These are phyloP conservation scores for Geotrichum aggregatum DNA, from an alignment of 1,139 yeast genomes.

Conservation along the genomic window DNA sequence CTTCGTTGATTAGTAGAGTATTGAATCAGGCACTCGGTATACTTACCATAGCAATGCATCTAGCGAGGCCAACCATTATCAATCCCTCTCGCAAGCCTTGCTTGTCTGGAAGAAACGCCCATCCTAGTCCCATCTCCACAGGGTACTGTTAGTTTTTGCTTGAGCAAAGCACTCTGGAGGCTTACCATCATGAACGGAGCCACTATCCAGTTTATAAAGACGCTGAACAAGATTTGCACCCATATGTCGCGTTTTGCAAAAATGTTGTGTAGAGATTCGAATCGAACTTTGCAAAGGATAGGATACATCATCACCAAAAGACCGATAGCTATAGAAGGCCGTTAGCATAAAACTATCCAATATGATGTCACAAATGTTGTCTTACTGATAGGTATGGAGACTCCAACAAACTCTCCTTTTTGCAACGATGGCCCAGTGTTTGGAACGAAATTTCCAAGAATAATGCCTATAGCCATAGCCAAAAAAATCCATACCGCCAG, in stretches of 20 bases:
- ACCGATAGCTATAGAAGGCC: slow-evolving; percentile 43
- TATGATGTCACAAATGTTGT: background rate
- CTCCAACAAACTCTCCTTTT: slow-evolving; percentile 32
- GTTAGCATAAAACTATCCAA: background rate
- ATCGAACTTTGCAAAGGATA: slow-evolving; percentile 52
- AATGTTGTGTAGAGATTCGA: slow-evolving; percentile 42
- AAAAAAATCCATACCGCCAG: slow-evolving; percentile 35
- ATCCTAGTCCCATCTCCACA: slow-evolving; percentile 44
- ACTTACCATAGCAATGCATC: slow-evolving; percentile 58
- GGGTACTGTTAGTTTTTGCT: background rate
- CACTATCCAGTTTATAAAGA: slow-evolving; percentile 52
- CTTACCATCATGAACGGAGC: slow-evolving; percentile 54
- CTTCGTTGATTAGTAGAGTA: background rate
- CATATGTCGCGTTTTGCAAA: slow-evolving; percentile 32
- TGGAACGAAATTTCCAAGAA: slow-evolving; percentile 36
- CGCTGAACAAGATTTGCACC: slow-evolving; percentile 42
- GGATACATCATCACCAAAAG: slow-evolving; percentile 58
- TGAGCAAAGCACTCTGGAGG: background rate
- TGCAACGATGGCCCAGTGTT: slow-evolving; percentile 27
- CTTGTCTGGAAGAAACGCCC: slow-evolving; percentile 51
- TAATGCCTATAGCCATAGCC: slow-evolving; percentile 35
- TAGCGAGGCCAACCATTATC: slow-evolving; percentile 56
- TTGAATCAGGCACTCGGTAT: background rate
- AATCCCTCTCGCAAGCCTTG: slow-evolving; percentile 52
- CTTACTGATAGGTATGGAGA: slow-evolving; percentile 42